Base-by-base conservation (phyloP, 2,329 filamentous ascomycete species). In the Thermothelomyces thermophilus region DNA sequence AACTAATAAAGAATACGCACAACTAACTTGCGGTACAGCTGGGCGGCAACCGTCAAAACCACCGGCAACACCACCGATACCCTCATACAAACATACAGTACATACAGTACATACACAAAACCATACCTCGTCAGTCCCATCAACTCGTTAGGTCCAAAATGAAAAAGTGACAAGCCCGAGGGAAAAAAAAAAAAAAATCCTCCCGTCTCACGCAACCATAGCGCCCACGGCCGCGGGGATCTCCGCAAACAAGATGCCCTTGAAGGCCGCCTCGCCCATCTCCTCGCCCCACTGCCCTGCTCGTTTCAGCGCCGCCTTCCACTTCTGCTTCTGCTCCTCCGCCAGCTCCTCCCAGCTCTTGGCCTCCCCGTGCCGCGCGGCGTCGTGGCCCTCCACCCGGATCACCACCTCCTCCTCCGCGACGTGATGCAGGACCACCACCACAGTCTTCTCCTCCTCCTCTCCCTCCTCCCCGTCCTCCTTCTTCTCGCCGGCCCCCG, bases 241-340 rank as follows among this genome's bases (percentile, higher is more conserved):
- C 67, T 89, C 79, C 17, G 82, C 79, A 68, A 94, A 94, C 55
- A 94, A 70, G 28, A 94, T 78, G 2, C 87, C 86, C 67, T 83
- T 82, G 58, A 94, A 77, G 26, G 93, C 79, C 9, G 73, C 75
- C 70, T 91, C 87, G 2, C 87, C 86, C 73, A 91, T 86, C 33
- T 80, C 75, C 63, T 84, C 82, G n/a, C 79, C 79, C 88, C 87
- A 94, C 56, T 89, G 80, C 0, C 88, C 88, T 0, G 86, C 83
- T 48, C 83, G 74, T 48, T 73, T 72, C 31, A 94, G 73, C 62
- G 76, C 79, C 57, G 77, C 67, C 68, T 82, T 88, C 89, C 89
- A 94, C 16, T 72, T 70, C 45, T 73, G 69, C 64, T 79, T 79
- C 65, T 90, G 79, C 47, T 77, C 68, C 11, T 75, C 70, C 5